These are phyloP conservation scores for Podosphaera leucotricha DNA, from an alignment of 2,329 filamentous ascomycete species.

Conservation along the genomic window DNA sequence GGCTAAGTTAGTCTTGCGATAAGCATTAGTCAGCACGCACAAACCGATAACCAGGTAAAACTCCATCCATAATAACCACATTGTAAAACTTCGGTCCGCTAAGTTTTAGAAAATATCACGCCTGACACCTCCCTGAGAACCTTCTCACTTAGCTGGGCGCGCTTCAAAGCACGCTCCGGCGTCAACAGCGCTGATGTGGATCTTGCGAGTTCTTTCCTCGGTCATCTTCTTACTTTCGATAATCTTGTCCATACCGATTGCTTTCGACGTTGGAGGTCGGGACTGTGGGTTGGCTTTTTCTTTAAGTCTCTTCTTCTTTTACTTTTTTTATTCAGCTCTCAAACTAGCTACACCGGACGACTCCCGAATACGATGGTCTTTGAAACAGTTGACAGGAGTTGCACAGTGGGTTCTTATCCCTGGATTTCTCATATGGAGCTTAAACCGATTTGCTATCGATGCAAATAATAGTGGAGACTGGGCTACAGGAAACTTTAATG, in stretches of 20 bases:
- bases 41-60: background rate
- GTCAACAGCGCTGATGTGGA: conserved; percentile 46
- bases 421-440: conserved; percentile 71
- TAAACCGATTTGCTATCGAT: conserved; percentile 89
- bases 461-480: conserved; percentile 47
- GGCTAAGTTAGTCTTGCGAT: background rate
- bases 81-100: background rate
- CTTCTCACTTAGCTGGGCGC: conserved; percentile 13
- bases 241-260: conserved; percentile 84
- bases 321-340: conserved; percentile 64
- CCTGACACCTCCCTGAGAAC: background rate
- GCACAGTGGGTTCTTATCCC: conserved; percentile 78
- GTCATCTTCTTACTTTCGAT: conserved; percentile 74
- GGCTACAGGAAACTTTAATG: conserved; percentile 57
- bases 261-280: conserved; percentile 91
- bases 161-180: conserved; percentile 24
- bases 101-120: background rate
- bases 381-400: conserved; percentile 45
- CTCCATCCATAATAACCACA: background rate
- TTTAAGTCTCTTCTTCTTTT: conserved; percentile 69
- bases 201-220: conserved; percentile 59
- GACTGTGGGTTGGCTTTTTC: conserved; percentile 90
- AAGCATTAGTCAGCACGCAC: background rate
- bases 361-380: conserved; percentile 49
- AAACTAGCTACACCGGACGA: conserved; percentile 59